Evolutionary conservation across 2,329 filamentous ascomycete species (phyloP).

Genomic region (Fusarium brevicatenulatum): DNA sequence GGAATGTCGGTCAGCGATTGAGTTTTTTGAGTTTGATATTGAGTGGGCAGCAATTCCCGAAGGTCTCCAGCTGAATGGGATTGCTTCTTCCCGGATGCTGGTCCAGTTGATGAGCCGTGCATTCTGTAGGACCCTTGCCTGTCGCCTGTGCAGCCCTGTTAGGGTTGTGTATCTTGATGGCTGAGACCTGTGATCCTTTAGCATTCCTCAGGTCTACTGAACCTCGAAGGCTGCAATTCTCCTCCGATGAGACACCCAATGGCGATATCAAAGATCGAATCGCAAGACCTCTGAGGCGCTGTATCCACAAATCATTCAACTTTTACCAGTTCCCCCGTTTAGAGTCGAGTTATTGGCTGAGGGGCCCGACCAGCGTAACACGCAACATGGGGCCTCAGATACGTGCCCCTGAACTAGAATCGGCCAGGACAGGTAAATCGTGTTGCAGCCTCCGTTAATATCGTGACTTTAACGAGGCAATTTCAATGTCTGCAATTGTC

Average conservation of each 20-base stretch:
- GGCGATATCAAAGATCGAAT: constrained; percentile 23
- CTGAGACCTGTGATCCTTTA: constrained; percentile 1
- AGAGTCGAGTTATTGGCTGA: constrained; percentile 11
- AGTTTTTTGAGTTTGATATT: constrained; percentile 26
- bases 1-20: constrained; percentile 30
- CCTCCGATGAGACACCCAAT: constrained; percentile 1
- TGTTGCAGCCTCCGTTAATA: background rate
- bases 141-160: background rate
- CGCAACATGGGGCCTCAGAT: constrained; percentile 29
- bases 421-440: background rate
- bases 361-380: constrained; percentile 23
- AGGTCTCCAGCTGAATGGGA: constrained; percentile 8
- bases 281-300: constrained; percentile 4
- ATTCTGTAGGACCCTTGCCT: background rate
- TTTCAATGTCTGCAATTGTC: constrained; percentile 18
- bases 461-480: constrained; percentile 21
- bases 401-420: constrained; percentile 38
- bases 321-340: background rate
- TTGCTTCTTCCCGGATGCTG: constrained; percentile 13
- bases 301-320: background rate
- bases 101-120: constrained; percentile 30
- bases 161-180: background rate
- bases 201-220: constrained; percentile 4
- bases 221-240: background rate
- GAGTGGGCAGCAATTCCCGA: constrained; percentile 20